Base-by-base conservation (phyloP, 2,329 filamentous ascomycete species). In the Talaromyces amestolkiae region DNA sequence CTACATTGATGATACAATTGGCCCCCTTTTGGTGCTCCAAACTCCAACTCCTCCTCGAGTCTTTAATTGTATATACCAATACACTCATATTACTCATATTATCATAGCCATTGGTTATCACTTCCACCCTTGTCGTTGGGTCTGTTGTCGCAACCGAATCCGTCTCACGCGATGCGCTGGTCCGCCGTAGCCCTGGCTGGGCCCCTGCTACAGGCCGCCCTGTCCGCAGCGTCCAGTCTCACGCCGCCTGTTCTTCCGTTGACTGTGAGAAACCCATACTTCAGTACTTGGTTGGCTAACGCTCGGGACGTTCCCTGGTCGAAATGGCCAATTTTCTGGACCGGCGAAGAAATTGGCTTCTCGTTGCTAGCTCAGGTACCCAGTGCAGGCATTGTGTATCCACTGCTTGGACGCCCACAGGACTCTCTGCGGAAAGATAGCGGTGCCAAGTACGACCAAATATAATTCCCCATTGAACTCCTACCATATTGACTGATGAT, bases 261-360 rank as follows among this genome's bases (percentile, higher is more conserved):
- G 59, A 89, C 90, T 37, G 91, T 94, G 54, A 87, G 87, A 66
- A 90, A 88, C 43, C 91, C 91, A 1, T 95, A 94, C 72, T 80
- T 95, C 5, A 92, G 87, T 73, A 86, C 87, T n/a, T 92, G 90
- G 89, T 81, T 91, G 49, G 71, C 85, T 76, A 83, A 80, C 92
- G 91, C 91, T 47, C 85, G 92, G 70, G 85, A 89, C 64, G 84
- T 84, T 54, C 92, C 92, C 1, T 96, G 92, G 92, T 85, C 87
- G 63, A 85, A 87, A 78, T 96, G 92, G 92, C 92, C 92, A 27
- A 94, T 94, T 76, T 93, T 93, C 76, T 93, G 89, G 83, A 91
- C 89, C 7, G 90, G 91, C 39, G 82, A 87, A 72, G 84, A 89
- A 79, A 77, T 90, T 64, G 88, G 88, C 51, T 84, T 91, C 68